These are phyloP conservation scores for Adansonia gregorii DNA, from an alignment of 441 rosid species.

Conservation along the genomic window DNA sequence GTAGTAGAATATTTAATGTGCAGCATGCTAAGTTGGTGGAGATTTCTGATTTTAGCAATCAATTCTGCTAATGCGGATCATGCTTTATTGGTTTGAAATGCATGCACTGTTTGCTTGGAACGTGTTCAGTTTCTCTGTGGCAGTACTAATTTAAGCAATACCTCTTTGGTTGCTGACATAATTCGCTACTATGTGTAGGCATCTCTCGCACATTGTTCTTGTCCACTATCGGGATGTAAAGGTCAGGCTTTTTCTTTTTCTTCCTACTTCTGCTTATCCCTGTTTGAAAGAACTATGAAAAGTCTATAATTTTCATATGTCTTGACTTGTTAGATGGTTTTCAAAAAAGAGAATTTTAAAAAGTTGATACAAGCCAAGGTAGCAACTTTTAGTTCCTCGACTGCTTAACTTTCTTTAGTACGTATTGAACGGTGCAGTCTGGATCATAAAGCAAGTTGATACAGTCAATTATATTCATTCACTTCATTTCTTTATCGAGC, in stretches of 20 bases:
- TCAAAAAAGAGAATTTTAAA: neutral
- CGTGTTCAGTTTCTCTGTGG: neutral
- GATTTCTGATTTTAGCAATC: conserved; percentile 5
- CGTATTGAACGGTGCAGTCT: neutral
- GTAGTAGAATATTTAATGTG: neutral
- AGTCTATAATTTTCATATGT: neutral
- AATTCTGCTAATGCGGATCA: conserved; percentile 11
- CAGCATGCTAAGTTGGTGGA: neutral
- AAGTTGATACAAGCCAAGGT: conserved; percentile 2
- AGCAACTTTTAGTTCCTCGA: neutral
- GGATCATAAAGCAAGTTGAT: neutral
- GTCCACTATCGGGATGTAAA: conserved; percentile 90
- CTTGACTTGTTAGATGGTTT: neutral
- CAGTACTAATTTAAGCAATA: neutral
- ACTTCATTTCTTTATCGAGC: neutral
- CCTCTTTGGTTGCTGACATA: conserved; percentile 30
- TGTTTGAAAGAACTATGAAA: conserved; percentile 5
- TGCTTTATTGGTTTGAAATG: conserved; percentile 6
- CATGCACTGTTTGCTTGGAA: conserved; percentile 23
- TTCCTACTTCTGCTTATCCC: conserved; percentile 9
- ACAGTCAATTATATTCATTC: neutral
- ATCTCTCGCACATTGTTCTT: conserved; percentile 76
- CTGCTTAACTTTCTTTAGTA: neutral
- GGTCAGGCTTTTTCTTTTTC: conserved; percentile 46
- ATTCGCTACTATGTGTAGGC: conserved; percentile 55